phyloP scores from a whole-genome alignment of 2,329 filamentous ascomycete genomes.

The Hypoxylon sp. region DNA sequence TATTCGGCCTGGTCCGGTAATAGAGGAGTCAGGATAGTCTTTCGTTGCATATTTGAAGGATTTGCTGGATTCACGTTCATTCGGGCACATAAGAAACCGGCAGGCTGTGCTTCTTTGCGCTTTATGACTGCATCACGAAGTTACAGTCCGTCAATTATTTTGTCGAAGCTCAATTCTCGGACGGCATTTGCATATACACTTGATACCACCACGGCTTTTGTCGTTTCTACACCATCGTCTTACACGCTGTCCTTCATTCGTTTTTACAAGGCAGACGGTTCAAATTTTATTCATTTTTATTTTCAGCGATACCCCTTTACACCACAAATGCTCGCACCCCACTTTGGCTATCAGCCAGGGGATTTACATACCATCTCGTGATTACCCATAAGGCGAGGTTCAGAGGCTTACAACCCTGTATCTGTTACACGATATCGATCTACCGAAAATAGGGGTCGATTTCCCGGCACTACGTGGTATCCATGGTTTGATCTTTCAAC shows the following conservation, averaged over 20 bases:
- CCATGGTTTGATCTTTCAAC: background rate
- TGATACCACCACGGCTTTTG: slow-evolving; percentile 44
- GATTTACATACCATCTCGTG: slow-evolving; percentile 32
- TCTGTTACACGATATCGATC: slow-evolving; percentile 25
- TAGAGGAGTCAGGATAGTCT: slow-evolving; percentile 44
- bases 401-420: slow-evolving; percentile 7
- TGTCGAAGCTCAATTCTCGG: slow-evolving; percentile 35
- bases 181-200: slow-evolving; percentile 48
- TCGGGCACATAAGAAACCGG: slow-evolving; percentile 28
- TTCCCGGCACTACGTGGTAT: slow-evolving; percentile 4
- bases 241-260: slow-evolving; percentile 35
- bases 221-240: slow-evolving; percentile 29
- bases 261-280: slow-evolving; percentile 25
- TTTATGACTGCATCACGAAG: slow-evolving; percentile 29
- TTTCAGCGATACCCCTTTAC: slow-evolving; percentile 38
- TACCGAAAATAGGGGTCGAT: slow-evolving; percentile 20
- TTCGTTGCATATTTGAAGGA: slow-evolving; percentile 31
- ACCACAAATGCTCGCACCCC: slow-evolving; percentile 39
- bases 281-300: slow-evolving; percentile 27
- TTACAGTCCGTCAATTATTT: slow-evolving; percentile 27
- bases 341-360: slow-evolving; percentile 26
- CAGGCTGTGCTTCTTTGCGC: slow-evolving; percentile 29
- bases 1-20: slow-evolving; percentile 35
- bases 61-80: slow-evolving; percentile 42
- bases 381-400: slow-evolving; percentile 18